Base-by-base conservation (phyloP, 768 basidiomycete genomes). In the Phaeotremella fagi region DNA sequence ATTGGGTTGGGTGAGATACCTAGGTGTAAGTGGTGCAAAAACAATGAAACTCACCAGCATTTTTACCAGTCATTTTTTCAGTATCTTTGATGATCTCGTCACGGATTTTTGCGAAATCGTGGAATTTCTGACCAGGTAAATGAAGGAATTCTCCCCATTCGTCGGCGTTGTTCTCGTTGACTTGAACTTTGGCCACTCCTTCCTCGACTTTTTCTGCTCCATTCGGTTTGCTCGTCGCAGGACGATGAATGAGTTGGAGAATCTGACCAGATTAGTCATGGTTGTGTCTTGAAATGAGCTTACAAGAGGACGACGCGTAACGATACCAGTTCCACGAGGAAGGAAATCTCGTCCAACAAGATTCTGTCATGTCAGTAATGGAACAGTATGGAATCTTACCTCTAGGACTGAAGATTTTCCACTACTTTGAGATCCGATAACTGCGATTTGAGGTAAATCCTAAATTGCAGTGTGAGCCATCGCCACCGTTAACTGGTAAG, bases 111-210 rank as follows among this genome's bases (percentile, higher is more conserved):
- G 84, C 80, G 78, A 99, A 99, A 78, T 99, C 94, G 74, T 85
- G 89, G 77, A 98, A 92, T 77, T 98, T 99, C 78, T 98, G 88
- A 55, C 88, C 87, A 0, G 94, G 95, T 33, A 97, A 81, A 64
- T 78, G 90, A 26, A 97, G 79, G 81, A 99, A 99, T 76, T 99
- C 95, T 64, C 94, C 95, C 95, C 95, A 99, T 75, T 98, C 95
- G 64, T 95, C 84, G 50, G 84, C 79, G 73, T 98, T 98, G 75
- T 86, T 88, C 25, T 82, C 79, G 57, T 85, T 84, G 20, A 66
- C 31, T 42, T 61, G 59, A 77, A 88, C 87, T 26, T 76, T 71
- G 11, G 79, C 78, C 61, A 80, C 78, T 46, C 80, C 80, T 45
- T 76, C 74, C 23, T 79, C 81, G 57, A 57, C 43, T 45, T 60